Base-by-base conservation (phyloP, 306 rosid genomes). In the Albizia julibrissin region DNA sequence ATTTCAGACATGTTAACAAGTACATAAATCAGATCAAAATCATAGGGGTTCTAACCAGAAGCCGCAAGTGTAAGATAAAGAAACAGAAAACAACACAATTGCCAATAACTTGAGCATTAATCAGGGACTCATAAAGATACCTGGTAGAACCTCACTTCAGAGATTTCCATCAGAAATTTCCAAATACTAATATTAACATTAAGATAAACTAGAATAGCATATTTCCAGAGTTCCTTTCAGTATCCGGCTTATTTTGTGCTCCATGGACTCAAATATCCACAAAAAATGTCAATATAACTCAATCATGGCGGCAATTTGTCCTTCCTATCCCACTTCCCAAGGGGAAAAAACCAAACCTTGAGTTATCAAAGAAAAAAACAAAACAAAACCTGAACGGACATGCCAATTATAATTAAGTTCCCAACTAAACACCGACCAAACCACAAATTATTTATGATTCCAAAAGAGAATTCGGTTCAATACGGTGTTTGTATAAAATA, bases 1-100 rank as follows among this genome's bases (percentile, higher is more conserved):
- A 70, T 80, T 65, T 74, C 31, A 76, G 9, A 43, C 67, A 77
- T 49, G 73, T 76, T 71, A 86, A 83, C 79, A 82, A 37, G 54
- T 33, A 69, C 11, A 10, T n/a, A 42, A 34, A 81, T 42, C 75
- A 84, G 40, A 77, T 68, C 62, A 70, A 79, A 40, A 73, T 15
- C 15, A 26, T 27, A 79, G 34, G 34, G 64, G 18, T 26, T 46
- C 72, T 33, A 24, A 59, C 13, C 43, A 61, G 39, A 19, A 33
- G 46, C 72, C 49, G 11, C 69, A 64, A 29, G 40, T 29, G 42
- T 64, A 69, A 58, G 6, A 22, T 22, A 58, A 24, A n/a, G 69
- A 77, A 67, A 24, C 37, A 13, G 40, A 42, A 62, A 74, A 16
- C 68, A 78, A 79, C 26, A 69, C 46, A 70, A 68, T 31, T 52